Conservation (phyloP, 106 monocot genomes). For the Triglochin maritima region DNA sequence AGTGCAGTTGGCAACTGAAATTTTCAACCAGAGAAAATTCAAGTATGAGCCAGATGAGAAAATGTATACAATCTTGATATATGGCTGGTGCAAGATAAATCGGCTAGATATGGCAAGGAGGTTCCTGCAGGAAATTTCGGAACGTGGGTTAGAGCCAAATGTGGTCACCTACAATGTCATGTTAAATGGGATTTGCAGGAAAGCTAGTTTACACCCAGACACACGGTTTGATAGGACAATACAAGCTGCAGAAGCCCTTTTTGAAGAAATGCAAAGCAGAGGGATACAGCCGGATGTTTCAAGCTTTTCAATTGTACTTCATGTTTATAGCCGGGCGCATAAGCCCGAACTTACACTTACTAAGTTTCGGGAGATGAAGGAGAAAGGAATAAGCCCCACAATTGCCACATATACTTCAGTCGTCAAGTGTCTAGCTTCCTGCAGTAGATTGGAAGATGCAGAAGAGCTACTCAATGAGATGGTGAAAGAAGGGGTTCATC, state of each 20-base stretch:
- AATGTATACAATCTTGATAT: constrained; percentile 75
- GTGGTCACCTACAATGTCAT: constrained; percentile 84
- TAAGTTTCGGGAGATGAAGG: constrained; percentile 55
- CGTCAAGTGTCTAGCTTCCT: constrained; percentile 84
- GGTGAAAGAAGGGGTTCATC: constrained; percentile 39
- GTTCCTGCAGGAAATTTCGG: constrained; percentile 64
- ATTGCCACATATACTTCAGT: constrained; percentile 87
- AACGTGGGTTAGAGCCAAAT: constrained; percentile 65
- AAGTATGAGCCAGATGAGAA: constrained; percentile 54
- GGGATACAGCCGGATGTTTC: constrained; percentile 88
- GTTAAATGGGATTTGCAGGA: constrained; percentile 75
- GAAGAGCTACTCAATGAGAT: constrained; percentile 71
- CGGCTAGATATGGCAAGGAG: constrained; percentile 50
- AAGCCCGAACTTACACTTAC: constrained; percentile 59
- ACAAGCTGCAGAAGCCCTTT: constrained; percentile 36
- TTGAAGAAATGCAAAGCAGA: constrained; percentile 54
- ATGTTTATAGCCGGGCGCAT: constrained; percentile 91
- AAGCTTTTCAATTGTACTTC: constrained; percentile 80
- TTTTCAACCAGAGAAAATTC: constrained; percentile 82
- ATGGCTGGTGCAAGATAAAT: constrained; percentile 89
- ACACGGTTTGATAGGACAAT: constrained; percentile 66
- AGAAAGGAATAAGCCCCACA: constrained; percentile 72
- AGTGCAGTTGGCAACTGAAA: constrained; percentile 74
- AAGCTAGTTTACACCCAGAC: constrained; percentile 73
- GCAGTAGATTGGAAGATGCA: constrained; percentile 79